A percentile compares a stretch with the other conserved stretches of the same genome.
These are phyloP conservation scores for Metarhizium anisopliae DNA, from an alignment of 2,329 filamentous ascomycete species.

Conservation along the genomic window DNA sequence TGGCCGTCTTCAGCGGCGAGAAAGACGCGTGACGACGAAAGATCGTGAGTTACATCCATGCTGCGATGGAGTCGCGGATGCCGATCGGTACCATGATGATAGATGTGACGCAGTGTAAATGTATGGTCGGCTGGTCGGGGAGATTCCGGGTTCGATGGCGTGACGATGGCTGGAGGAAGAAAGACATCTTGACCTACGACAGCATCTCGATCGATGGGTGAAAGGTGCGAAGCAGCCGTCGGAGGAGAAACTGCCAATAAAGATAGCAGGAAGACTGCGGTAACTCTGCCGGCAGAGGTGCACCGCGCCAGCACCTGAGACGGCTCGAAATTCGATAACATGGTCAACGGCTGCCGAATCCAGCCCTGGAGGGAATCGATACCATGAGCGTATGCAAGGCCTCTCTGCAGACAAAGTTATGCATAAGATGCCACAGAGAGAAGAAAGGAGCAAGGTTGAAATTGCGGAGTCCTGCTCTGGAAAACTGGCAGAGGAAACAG, in stretches of 20 bases:
- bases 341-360: slow-evolving; percentile 4
- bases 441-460: neutral
- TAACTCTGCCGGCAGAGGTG: slow-evolving; percentile 53
- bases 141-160: slow-evolving; percentile 33
- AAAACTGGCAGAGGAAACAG: neutral
- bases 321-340: neutral
- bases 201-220: slow-evolving; percentile 20
- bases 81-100: slow-evolving; percentile 77
- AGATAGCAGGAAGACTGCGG: slow-evolving; percentile 53
- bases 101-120: slow-evolving; percentile 76
- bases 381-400: slow-evolving; percentile 1
- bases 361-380: neutral
- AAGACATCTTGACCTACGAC: slow-evolving; percentile 32
- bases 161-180: slow-evolving; percentile 29
- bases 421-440: neutral
- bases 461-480: neutral
- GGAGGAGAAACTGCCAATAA: slow-evolving; percentile 51
- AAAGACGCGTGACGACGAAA: slow-evolving; percentile 40
- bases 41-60: slow-evolving; percentile 56
- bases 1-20: slow-evolving; percentile 51
- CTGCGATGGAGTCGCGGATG: slow-evolving; percentile 71
- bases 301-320: slow-evolving; percentile 19
- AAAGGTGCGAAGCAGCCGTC: slow-evolving; percentile 23
- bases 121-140: slow-evolving; percentile 44
- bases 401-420: neutral